Evolutionary conservation across 345 rosid species (phyloP), one percentile per base, ranked within the genome.

Genomic region (Syzygium grande): DNA sequence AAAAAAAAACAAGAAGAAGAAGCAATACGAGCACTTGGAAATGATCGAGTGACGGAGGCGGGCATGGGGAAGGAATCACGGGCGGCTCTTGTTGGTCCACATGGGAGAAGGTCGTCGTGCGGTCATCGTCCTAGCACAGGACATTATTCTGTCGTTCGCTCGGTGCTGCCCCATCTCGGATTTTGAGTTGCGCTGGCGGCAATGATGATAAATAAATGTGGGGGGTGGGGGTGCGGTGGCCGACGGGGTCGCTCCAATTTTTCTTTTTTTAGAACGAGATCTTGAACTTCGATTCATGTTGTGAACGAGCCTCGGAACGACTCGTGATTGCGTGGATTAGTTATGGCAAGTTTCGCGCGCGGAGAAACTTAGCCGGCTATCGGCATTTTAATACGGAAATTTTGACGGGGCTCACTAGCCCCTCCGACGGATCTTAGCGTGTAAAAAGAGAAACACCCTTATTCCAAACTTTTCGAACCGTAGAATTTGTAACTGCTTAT

Each of bases 391-490:
- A 0, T 9, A 17, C 1, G 13, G 6, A 3, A 0, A 0, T 30
- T 34, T 68, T 4, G 46, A 34, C 5, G 23, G 41, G 41, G 22
- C 4, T 30, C 79, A 34, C 43, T 0, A 1, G 7, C 79, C 23
- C 79, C 23, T 68, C 12, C 38, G 1, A 30, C 11, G 2, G 1
- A 34, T 34, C 12, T 30, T 0, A 0, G 1, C 2, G 1, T 1
- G 1, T 6, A 41, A 41, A 41, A 41, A 41, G 6, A 41, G 43
- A 41, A 41, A 41, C 41, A 65, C 7, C 4, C 78, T 30, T 11
- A 4, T 6, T 25, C 13, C 63, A 10, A 58, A 23, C 2, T 58
- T 53, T 58, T 55, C 11, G 21, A 55, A 21, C 11, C 25, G 10
- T 55, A 21, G 9, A 56, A 56, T 56, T 22, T 56, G 27, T 22